Evolutionary conservation across 2,329 filamentous ascomycete genomes (phyloP).

Genomic region (Chalaropsis ovoidea): DNA sequence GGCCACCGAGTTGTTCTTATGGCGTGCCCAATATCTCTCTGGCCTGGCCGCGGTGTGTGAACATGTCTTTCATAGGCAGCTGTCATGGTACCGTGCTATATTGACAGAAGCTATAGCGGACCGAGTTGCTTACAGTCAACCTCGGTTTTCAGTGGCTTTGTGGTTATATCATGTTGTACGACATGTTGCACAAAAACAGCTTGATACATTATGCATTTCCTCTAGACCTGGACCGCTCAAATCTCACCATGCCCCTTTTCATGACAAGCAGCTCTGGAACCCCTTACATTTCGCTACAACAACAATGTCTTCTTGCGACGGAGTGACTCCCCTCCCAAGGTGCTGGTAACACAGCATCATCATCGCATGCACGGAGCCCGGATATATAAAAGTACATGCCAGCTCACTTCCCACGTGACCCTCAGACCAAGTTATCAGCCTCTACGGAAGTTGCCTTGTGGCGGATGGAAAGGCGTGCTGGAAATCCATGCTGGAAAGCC

Average conservation of each 20-base stretch:
- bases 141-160: background rate
- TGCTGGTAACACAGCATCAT: background rate
- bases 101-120: background rate
- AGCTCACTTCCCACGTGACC: background rate
- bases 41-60: background rate
- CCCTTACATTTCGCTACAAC: background rate
- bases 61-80: too few species aligned
- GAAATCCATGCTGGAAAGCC: too few species aligned
- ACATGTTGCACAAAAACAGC: too few species aligned
- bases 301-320: background rate
- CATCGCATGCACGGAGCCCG: background rate
- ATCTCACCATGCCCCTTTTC: too few species aligned
- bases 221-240: too few species aligned
- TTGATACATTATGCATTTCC: too few species aligned
- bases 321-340: background rate
- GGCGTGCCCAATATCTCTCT: background rate
- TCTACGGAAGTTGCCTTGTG: too few species aligned
- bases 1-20: background rate
- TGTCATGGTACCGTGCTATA: background rate
- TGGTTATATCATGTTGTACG: too few species aligned
- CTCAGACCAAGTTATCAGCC: background rate
- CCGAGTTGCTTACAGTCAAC: background rate
- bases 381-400: background rate
- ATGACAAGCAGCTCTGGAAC: background rate
- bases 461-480: too few species aligned